Percentiles rank a stretch among this genome's conserved stretches.
phyloP scores from a whole-genome alignment of 2,329 filamentous ascomycete genomes.

The Colletotrichum caudatum region DNA sequence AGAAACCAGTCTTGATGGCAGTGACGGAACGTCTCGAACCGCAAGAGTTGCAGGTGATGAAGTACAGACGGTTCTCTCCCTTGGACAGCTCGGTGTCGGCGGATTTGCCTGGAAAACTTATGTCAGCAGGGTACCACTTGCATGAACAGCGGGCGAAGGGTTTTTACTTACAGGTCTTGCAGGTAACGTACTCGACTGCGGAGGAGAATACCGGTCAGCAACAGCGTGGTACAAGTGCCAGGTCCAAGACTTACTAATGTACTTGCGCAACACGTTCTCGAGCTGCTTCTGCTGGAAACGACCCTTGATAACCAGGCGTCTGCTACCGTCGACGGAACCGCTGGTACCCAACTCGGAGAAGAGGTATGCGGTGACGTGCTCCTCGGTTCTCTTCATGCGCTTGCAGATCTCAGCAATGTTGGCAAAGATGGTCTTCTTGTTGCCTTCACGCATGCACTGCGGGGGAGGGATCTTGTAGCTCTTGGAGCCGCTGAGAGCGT shows the following conservation, averaged over 20 bases:
- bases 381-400: slow-evolving; percentile 98
- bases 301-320: slow-evolving; percentile 97
- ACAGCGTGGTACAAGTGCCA: neutral
- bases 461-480: slow-evolving; percentile 99
- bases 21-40: slow-evolving; percentile 88
- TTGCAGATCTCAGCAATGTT: slow-evolving; percentile 99
- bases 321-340: slow-evolving; percentile 92
- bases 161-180: slow-evolving; percentile 84
- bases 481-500: slow-evolving; percentile 87
- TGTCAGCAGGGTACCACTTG: slow-evolving; percentile 1
- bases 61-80: slow-evolving; percentile 98
- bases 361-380: slow-evolving; percentile 85
- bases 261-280: slow-evolving; percentile 95
- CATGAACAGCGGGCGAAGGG: neutral
- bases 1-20: slow-evolving; percentile 99
- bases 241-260: slow-evolving; percentile 77
- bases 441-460: slow-evolving; percentile 98
- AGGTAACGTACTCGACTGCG: slow-evolving; percentile 94
- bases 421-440: slow-evolving; percentile 99
- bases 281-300: slow-evolving; percentile 99
- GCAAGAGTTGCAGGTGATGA: slow-evolving; percentile 79
- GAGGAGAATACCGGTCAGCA: slow-evolving; percentile 48
- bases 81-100: slow-evolving; percentile 97
- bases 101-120: slow-evolving; percentile 65
- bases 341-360: slow-evolving; percentile 98